Conservation (phyloP, 345 rosid species). For the Toxicodendron radicans region DNA sequence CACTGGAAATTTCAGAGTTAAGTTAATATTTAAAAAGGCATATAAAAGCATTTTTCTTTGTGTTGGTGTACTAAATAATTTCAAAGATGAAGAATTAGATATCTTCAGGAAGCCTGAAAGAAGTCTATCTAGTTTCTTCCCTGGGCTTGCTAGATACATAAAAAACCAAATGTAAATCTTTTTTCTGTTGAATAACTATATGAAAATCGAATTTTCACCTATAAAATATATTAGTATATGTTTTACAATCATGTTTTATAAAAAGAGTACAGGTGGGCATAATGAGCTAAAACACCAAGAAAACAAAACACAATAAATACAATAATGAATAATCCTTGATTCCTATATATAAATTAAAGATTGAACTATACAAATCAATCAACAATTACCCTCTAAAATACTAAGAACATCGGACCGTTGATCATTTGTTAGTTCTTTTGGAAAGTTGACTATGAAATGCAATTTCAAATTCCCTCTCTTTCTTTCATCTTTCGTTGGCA, state of each 20-base stretch:
- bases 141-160: neutral
- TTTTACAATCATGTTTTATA: neutral
- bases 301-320: slow-evolving; percentile 1
- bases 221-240: neutral
- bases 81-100: no score
- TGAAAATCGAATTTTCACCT: neutral
- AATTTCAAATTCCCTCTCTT: slow-evolving; percentile 63
- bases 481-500: slow-evolving; percentile 59
- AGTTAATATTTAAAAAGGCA: no score
- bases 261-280: neutral
- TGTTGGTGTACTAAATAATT: no score
- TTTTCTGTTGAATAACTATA: neutral
- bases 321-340: neutral
- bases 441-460: slow-evolving; percentile 49
- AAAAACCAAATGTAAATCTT: neutral
- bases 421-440: slow-evolving; percentile 46
- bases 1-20: no score
- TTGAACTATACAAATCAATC: neutral
- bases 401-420: slow-evolving; percentile 43
- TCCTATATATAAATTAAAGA: neutral
- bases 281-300: neutral
- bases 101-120: no score
- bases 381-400: slow-evolving; percentile 40
- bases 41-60: no score
- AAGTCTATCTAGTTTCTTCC: no score